Conservation (phyloP, 495 filamentous ascomycete genomes). For the Aspergillus hancockii region DNA sequence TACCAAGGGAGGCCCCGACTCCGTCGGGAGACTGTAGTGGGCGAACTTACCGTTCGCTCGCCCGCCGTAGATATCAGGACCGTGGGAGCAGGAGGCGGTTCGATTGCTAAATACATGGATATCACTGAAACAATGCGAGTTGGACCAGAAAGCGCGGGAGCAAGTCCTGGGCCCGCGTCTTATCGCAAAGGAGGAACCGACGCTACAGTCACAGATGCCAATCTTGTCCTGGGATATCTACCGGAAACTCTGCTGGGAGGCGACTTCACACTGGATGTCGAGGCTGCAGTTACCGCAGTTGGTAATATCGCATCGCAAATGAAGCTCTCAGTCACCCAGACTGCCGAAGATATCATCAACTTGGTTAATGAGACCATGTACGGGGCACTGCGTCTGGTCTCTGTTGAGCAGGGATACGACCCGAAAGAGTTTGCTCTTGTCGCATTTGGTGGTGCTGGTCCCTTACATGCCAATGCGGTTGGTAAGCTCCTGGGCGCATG, state of each 20-base stretch:
- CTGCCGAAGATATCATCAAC: slow-evolving; percentile 50
- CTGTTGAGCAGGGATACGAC: slow-evolving; percentile 54
- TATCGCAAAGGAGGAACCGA: slow-evolving; percentile 48
- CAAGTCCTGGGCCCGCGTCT: slow-evolving; percentile 47
- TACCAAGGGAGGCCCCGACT: slow-evolving; percentile 46
- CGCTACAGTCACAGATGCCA: slow-evolving; percentile 53
- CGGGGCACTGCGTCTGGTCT: slow-evolving; percentile 50
- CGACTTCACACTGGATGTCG: slow-evolving; percentile 43
- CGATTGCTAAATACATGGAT: slow-evolving; percentile 45
- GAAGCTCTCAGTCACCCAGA: slow-evolving; percentile 40
- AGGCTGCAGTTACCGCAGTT: slow-evolving; percentile 38
- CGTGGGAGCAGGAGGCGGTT: slow-evolving; percentile 52
- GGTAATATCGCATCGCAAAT: slow-evolving; percentile 44
- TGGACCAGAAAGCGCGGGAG: slow-evolving; percentile 51
- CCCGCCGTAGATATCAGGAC: slow-evolving; percentile 52
- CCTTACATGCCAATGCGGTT: slow-evolving; percentile 49
- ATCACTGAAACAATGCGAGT: slow-evolving; percentile 50
- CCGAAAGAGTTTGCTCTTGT: slow-evolving; percentile 54
- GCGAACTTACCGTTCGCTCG: slow-evolving; percentile 44
- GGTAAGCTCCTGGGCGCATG: slow-evolving; percentile 50
- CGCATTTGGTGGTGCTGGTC: slow-evolving; percentile 54
- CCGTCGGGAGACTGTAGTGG: slow-evolving; percentile 48
- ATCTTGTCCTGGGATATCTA: slow-evolving; percentile 50
- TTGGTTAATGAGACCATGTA: slow-evolving; percentile 55
- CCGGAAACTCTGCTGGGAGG: slow-evolving; percentile 47